Base-by-base conservation (phyloP, 768 basidiomycete genomes). In the Lactarius vividus region DNA sequence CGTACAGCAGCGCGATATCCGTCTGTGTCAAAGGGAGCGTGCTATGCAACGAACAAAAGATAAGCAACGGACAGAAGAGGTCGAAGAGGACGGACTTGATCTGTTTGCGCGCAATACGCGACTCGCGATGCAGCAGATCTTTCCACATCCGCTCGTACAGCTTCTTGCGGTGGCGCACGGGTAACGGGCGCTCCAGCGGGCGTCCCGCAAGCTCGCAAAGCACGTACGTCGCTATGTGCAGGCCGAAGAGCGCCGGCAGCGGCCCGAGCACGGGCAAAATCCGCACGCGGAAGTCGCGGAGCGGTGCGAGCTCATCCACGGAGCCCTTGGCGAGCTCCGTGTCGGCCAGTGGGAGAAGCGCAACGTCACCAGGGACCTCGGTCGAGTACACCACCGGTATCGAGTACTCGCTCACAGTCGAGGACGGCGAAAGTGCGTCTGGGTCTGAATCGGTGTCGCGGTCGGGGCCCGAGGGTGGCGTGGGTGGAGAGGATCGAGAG, bases 311-410 rank as follows among this genome's bases (percentile, higher is more conserved):
- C 77, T 98, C 95, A 71, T 91, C 88, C 13, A 98, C 89, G 16
- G 87, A 78, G 3, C 96, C 97, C 74, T 91, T 94, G 71, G 88
- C 79, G 74, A 95, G 96, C 76, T 98, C 95, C 70, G 94, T 92
- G 64, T 97, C 94, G 0, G 92, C 85, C 0, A 98, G 81, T 2
- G 96, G 97, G 13, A 98, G 84, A 3, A 98, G 80, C 71, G 90
- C 91, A 61, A 98, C 86, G 65, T 95, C 89, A 2, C 89, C 83
- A 0, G 94, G 94, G 9, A 93, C 90, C 75, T 98, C 97, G 13
- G 96, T 97, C 4, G 94, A 96, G 77, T 96, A 98, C 13, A 98
- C 94, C 13, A 96, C 94, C 7, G 92, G 90, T 62, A 91, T 90
- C 11, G 88, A 29, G 56, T 86, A 31, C 82, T 84, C 23, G 82